phyloP scores from a whole-genome alignment of 179 eudicot genomes.

The Beta corolliflora region DNA sequence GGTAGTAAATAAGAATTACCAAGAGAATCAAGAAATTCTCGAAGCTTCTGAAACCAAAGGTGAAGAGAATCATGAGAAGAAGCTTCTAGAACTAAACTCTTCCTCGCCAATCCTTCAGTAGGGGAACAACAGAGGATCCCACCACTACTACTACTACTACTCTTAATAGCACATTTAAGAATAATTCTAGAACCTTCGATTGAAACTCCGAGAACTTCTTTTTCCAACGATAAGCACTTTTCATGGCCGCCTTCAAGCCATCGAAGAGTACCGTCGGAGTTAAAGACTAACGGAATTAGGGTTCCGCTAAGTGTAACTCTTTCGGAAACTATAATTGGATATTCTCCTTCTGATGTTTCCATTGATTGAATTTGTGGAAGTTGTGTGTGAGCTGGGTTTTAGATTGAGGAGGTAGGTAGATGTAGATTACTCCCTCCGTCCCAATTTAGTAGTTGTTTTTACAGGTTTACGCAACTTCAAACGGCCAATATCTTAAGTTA shows the following conservation, averaged over 20 bases:
- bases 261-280: conserved; percentile 52
- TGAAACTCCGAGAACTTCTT: conserved; percentile 67
- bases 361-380: background rate
- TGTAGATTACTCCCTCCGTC: too few relatives aligned
- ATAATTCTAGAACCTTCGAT: conserved; percentile 50
- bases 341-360: conserved; percentile 32
- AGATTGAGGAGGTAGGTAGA: too few relatives aligned
- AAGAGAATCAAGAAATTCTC: conserved; percentile 52
- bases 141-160: conserved; percentile 3
- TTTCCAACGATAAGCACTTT: conserved; percentile 47
- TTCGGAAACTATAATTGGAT: conserved; percentile 40
- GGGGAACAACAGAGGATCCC: conserved; percentile 38
- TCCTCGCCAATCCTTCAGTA: conserved; percentile 42
- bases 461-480: too few relatives aligned
- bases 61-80: conserved; percentile 34
- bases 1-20: conserved; percentile 35
- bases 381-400: rapidly evolving
- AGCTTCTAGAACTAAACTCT: conserved; percentile 50
- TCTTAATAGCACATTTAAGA: conserved; percentile 45
- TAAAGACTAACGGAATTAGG: conserved; percentile 37
- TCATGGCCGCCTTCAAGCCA: conserved; percentile 52
- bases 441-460: too few relatives aligned
- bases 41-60: conserved; percentile 53
- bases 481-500: too few relatives aligned
- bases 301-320: conserved; percentile 45